Evolutionary conservation across 1,284 basidiomycete species (phyloP), one percentile per base, ranked within the genome.

Genomic region (Malassezia restricta): DNA sequence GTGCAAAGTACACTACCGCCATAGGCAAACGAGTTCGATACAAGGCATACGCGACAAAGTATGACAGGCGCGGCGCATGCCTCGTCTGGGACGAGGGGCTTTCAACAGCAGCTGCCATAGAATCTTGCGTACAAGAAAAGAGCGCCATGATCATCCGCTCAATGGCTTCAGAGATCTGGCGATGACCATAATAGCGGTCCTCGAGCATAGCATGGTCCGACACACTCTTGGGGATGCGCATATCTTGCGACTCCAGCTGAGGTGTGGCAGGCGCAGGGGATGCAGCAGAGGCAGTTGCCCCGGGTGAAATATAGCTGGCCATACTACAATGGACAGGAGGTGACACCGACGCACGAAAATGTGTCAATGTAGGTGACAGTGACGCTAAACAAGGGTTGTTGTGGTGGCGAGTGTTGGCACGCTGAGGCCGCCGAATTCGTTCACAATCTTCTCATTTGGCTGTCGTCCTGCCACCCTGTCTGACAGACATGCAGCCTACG

Each of bases 31-130:
- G 54, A 9, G 71, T 74, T 20, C 71, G 62, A 58, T 74, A 67
- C 40, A 74, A 64, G 0, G 71, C 71, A 40, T 74, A 74, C 20
- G 70, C 70, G 43, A 73, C 66, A 62, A 73, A 73, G 56, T 71
- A 62, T 39, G 68, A 63, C 28, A 73, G 58, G n/a, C 70, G 59
- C 20, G 68, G 70, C 17, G 67, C 59, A 14, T 15, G 6, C 15
- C 24, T 8, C 7, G 30, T 15, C 7, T 38, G 30, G 6, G 37
- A 17, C 8, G 39, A 14, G 7, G 17, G 24, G 4, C 40, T 38
- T 14, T 52, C 50, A 3, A 37, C 14, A 1, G 47, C 50, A n/a
- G 53, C 43, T 0, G 53, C 42, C 44, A 49, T 47, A 6, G 53
- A 55, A 24, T 55, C 48, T 15, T 40, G 38, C 3, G 47, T 15